Percentiles rank a stretch among this genome's conserved stretches.
These are phyloP conservation scores for Pseudogymnoascus sp. DNA, from an alignment of 2,329 filamentous ascomycete genomes.

Conservation along the genomic window DNA sequence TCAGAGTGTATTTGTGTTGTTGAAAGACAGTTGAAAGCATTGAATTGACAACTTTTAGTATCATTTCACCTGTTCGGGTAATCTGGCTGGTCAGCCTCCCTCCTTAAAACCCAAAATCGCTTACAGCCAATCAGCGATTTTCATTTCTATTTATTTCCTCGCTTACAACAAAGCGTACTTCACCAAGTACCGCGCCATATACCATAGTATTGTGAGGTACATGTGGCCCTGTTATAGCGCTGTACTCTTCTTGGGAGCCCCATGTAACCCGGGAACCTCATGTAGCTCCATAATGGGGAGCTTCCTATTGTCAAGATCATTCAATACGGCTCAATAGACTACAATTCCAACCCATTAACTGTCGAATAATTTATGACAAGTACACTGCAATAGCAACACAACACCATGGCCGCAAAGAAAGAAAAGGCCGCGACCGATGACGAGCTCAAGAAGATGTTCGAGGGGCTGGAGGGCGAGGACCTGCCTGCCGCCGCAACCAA, in stretches of 20 bases:
- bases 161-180: neutral
- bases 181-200: neutral
- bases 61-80: slow-evolving; percentile 9
- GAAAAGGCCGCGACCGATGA: slow-evolving; percentile 50
- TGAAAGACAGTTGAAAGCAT: neutral
- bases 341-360: neutral
- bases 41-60: slow-evolving; percentile 7
- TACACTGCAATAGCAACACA: neutral
- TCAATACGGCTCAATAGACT: neutral
- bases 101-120: neutral
- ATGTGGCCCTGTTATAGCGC: neutral
- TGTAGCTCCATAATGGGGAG: slow-evolving; percentile 7
- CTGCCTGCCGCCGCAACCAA: slow-evolving; percentile 33
- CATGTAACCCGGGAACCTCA: neutral
- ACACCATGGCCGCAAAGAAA: slow-evolving; percentile 52
- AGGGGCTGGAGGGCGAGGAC: slow-evolving; percentile 48
- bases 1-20: neutral
- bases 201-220: neutral
- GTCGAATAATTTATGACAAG: neutral
- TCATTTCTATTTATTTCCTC: slow-evolving; percentile 4
- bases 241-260: neutral
- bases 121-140: slow-evolving; percentile 1
- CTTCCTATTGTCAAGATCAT: slow-evolving; percentile 9
- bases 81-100: slow-evolving; percentile 6
- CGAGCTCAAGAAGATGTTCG: slow-evolving; percentile 58